phyloP scores from a whole-genome alignment of 805 yeast genomes.

The Candida easanensis region DNA sequence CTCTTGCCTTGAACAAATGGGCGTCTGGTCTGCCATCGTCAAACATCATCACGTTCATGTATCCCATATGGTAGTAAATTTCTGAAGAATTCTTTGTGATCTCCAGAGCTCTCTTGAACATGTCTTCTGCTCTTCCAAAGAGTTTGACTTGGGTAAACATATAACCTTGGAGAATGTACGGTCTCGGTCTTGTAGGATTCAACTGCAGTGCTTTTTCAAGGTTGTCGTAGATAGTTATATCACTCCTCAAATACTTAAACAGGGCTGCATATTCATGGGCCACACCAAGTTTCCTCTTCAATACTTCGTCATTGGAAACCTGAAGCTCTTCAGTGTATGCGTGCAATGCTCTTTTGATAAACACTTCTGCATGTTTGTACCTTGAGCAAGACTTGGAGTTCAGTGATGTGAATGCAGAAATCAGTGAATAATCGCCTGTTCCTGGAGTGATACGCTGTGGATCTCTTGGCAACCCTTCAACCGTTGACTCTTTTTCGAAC shows the following conservation, averaged over 20 bases:
- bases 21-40: not conserved
- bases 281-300: slow-evolving; percentile 48
- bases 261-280: slow-evolving; percentile 84
- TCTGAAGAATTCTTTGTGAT: not conserved
- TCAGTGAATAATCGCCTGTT: slow-evolving; percentile 60
- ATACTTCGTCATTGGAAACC: slow-evolving; percentile 14
- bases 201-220: slow-evolving; percentile 62
- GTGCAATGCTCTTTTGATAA: not conserved
- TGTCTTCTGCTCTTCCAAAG: not conserved
- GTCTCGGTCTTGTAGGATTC: slow-evolving; percentile 38
- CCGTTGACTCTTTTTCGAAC: not conserved
- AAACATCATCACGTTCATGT: not conserved
- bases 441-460: slow-evolving; percentile 30
- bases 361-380: slow-evolving; percentile 18
- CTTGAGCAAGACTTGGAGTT: slow-evolving; percentile 38
- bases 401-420: slow-evolving; percentile 59
- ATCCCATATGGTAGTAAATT: not conserved
- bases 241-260: slow-evolving; percentile 75
- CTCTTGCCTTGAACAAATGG: not conserved
- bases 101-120: not conserved
- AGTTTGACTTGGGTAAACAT: not conserved
- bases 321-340: slow-evolving; percentile 33
- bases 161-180: not conserved
- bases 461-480: slow-evolving; percentile 1
- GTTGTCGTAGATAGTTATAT: slow-evolving; percentile 57